phyloP scores from a whole-genome alignment of 371 early-diverging fungal species.

The Mortierella sp. region DNA sequence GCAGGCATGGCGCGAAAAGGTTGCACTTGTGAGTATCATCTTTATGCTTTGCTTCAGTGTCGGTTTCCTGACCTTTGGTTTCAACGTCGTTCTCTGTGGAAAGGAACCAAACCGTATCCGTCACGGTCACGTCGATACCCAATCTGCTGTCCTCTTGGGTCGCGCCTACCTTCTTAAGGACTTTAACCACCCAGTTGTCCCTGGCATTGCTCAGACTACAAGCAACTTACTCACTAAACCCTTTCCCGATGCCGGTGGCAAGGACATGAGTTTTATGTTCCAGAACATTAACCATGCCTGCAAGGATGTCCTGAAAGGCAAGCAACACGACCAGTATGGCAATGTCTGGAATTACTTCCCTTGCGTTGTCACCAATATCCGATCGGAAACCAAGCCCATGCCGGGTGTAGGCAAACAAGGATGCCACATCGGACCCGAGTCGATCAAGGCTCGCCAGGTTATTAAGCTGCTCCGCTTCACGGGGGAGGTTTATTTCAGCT shows the following conservation, averaged over 20 bases:
- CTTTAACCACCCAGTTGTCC: conserved; percentile 66
- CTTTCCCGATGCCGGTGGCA: conserved; percentile 78
- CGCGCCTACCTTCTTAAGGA: conserved; percentile 67
- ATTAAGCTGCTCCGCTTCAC: conserved; percentile 57
- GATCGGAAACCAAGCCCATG: conserved; percentile 63
- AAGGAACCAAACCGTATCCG: conserved; percentile 67
- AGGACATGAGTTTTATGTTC: conserved; percentile 84
- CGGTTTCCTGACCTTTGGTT: conserved; percentile 84
- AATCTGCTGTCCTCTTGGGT: conserved; percentile 69
- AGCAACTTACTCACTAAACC: conserved; percentile 71
- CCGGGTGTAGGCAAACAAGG: conserved; percentile 68
- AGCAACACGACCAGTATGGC: conserved; percentile 46
- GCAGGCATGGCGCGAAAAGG: conserved; percentile 92
- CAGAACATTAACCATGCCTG: conserved; percentile 79
- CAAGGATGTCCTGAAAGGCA: conserved; percentile 66
- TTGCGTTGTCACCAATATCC: conserved; percentile 70
- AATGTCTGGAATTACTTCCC: conserved; percentile 76
- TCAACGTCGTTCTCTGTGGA: conserved; percentile 74
- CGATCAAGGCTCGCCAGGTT: conserved; percentile 59
- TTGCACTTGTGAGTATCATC: conserved; percentile 82
- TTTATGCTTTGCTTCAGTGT: conserved; percentile 77
- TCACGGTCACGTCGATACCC: conserved; percentile 62
- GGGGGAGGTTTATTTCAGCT: conserved; percentile 80
- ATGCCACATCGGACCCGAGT: conserved; percentile 73
- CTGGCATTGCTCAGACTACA: conserved; percentile 52